Percentiles rank a stretch among this genome's conserved stretches.
Conservation (phyloP, 352 stramenopile genomes). For the Globisporangium perplexum region DNA sequence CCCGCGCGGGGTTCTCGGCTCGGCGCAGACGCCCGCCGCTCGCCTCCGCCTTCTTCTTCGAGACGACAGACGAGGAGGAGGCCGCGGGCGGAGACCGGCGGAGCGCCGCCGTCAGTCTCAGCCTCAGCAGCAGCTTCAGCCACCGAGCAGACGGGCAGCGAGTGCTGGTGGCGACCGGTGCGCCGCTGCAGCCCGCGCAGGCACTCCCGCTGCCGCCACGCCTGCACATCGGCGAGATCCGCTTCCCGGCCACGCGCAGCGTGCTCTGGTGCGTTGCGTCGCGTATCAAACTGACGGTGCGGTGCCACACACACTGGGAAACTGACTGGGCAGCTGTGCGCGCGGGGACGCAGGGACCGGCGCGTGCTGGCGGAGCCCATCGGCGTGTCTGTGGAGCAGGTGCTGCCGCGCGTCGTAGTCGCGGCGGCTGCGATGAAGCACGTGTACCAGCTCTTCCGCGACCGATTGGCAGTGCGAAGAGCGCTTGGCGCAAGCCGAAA, state of each 20-base stretch:
- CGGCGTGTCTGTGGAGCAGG: constrained; percentile 27
- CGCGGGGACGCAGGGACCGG: constrained; percentile 37
- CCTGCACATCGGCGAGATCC: constrained; percentile 49
- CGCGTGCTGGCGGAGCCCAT: constrained; percentile 38
- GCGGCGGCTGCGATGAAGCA: constrained; percentile 39
- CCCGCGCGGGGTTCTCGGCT: not conserved
- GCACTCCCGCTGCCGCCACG: constrained; percentile 6
- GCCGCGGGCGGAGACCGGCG: not conserved
- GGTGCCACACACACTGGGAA: too few relatives aligned
- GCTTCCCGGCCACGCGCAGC: constrained; percentile 60
- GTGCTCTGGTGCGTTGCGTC: constrained; percentile 49
- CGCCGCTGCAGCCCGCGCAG: constrained; percentile 9
- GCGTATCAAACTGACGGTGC: too few relatives aligned
- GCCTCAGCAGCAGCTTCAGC: not conserved
- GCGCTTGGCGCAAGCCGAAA: not conserved
- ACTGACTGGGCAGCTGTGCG: not conserved
- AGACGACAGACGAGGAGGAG: constrained; percentile 70
- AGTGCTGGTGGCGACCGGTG: not conserved
- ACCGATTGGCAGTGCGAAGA: constrained; percentile 1
- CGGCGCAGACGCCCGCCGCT: constrained; percentile 4
- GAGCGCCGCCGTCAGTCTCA: not conserved
- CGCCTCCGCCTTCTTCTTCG: constrained; percentile 62
- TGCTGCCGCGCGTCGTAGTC: constrained; percentile 49
- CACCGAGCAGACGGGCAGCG: not conserved
- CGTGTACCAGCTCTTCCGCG: constrained; percentile 26